phyloP scores from a whole-genome alignment of 441 rosid genomes.

The Omphalea diandra region DNA sequence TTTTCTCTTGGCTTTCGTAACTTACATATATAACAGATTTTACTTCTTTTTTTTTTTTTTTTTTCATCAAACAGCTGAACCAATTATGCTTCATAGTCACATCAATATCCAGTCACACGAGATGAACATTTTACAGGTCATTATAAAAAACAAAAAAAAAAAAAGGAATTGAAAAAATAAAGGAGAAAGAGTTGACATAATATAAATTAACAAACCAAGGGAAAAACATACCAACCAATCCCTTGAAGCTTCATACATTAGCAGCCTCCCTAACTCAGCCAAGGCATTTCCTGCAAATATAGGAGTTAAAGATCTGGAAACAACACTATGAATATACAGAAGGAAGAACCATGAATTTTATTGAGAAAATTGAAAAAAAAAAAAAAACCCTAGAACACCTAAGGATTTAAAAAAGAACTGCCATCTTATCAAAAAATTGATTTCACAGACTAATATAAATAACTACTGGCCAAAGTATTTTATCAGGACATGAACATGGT shows the following conservation, averaged over 20 bases:
- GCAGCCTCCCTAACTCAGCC: slow-evolving; percentile 88
- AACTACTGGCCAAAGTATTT: too few relatives aligned
- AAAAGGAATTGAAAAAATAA: not conserved
- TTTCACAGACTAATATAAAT: too few relatives aligned
- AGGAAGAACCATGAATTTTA: too few relatives aligned
- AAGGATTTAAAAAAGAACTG: too few relatives aligned
- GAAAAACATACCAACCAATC: slow-evolving; percentile 76
- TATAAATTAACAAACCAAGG: not conserved
- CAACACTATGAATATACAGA: not conserved
- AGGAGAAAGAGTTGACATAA: not conserved
- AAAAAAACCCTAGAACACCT: too few relatives aligned
- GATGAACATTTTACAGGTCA: not conserved
- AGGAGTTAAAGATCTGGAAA: not conserved
- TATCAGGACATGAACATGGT: too few relatives aligned
- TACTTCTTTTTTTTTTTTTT: not conserved
- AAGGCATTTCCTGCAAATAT: slow-evolving; percentile 62
- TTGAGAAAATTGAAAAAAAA: too few relatives aligned
- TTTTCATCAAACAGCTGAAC: not conserved
- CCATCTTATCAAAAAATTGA: too few relatives aligned
- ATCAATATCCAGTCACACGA: not conserved
- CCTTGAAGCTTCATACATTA: slow-evolving; percentile 85
- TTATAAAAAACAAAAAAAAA: not conserved
- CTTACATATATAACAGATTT: not conserved
- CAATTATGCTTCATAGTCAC: not conserved
- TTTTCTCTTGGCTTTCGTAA: not conserved